phyloP scores from a whole-genome alignment of 495 filamentous ascomycete genomes.

The Tuber aestivum region DNA sequence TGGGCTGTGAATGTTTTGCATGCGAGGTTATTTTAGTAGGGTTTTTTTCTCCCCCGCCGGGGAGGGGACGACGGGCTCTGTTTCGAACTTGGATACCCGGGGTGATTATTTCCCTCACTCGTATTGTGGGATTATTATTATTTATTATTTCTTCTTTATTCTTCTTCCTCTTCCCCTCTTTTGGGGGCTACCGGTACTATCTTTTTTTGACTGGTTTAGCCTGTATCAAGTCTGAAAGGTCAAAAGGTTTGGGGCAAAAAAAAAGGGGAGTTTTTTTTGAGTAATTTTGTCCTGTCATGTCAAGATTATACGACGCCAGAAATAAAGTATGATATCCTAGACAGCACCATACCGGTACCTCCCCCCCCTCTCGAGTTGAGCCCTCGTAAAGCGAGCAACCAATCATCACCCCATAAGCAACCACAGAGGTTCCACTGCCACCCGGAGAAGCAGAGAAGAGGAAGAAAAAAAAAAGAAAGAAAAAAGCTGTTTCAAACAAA shows the following conservation, averaged over 20 bases:
- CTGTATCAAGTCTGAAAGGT: not conserved
- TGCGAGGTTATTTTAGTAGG: slow-evolving; percentile 67
- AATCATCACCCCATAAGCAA: not conserved
- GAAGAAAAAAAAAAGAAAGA: not conserved
- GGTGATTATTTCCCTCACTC: not conserved
- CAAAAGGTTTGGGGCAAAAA: not conserved
- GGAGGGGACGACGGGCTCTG: not conserved
- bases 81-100: not conserved
- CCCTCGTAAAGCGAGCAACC: not conserved
- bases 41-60: not conserved
- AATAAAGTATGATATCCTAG: not conserved
- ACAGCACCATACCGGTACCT: not conserved
- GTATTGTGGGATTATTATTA: not conserved
- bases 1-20: slow-evolving; percentile 92
- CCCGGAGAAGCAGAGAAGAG: not conserved
- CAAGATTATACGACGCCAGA: not conserved
- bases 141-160: not conserved
- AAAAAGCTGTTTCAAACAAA: not conserved
- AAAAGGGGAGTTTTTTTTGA: not conserved
- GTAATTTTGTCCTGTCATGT: not conserved
- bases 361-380: not conserved
- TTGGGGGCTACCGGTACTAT: not conserved
- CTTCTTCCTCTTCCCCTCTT: not conserved
- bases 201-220: not conserved
- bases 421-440: not conserved